Percentiles rank a stretch among this genome's conserved stretches.
Conservation (phyloP, 2,329 filamentous ascomycete species). For the Paecilomyces sp. region DNA sequence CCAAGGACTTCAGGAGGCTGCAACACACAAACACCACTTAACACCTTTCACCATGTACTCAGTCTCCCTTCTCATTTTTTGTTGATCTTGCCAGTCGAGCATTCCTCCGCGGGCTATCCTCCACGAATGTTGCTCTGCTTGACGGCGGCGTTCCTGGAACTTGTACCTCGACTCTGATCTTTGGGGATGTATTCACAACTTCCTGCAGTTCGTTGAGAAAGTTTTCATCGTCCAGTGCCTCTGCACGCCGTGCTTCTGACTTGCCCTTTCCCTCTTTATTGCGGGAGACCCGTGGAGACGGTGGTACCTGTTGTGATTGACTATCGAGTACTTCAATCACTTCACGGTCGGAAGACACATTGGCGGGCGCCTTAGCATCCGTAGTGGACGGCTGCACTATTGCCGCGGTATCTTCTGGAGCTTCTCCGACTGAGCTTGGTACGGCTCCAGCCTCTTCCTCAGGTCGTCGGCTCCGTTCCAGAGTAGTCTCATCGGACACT, state of each 20-base stretch:
- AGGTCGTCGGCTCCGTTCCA: background rate
- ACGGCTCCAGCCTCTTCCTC: background rate
- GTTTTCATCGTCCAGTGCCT: background rate
- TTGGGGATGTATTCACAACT: background rate
- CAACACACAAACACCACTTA: background rate
- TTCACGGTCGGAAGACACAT: conserved; percentile 5
- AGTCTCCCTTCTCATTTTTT: background rate
- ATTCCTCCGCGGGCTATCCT: conserved; percentile 1
- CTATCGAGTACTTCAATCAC: conserved; percentile 22
- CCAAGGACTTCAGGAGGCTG: background rate
- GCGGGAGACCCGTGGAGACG: background rate
- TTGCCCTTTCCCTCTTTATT: background rate
- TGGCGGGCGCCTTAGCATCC: background rate
- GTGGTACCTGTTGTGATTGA: conserved; percentile 13
- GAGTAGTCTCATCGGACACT: background rate
- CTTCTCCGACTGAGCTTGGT: background rate
- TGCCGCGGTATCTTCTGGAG: background rate
- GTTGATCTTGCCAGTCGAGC: conserved; percentile 3
- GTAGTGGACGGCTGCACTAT: background rate
- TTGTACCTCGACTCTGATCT: conserved; percentile 14
- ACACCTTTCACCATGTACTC: background rate
- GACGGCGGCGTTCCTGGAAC: conserved; percentile 18
- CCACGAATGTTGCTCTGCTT: background rate
- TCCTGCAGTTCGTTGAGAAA: background rate
- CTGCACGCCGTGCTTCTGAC: background rate